Evolutionary conservation across 2,329 filamentous ascomycete genomes (phyloP).

Genomic region (Beauveria sp.): DNA sequence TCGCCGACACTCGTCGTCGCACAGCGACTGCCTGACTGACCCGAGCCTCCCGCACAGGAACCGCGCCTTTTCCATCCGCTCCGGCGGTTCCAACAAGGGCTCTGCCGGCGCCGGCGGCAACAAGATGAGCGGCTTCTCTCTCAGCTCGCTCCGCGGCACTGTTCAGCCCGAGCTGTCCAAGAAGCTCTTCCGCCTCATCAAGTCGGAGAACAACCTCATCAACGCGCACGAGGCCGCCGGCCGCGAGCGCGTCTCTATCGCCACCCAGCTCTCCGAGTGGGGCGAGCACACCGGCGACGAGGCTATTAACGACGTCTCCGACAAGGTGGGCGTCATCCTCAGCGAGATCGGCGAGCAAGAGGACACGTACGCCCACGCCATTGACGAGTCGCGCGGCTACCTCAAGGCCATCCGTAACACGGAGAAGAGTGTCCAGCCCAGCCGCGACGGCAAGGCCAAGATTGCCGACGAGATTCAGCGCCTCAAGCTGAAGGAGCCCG

Average conservation of each 20-base stretch:
- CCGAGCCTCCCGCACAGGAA: constrained; percentile 44
- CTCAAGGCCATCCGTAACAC: constrained; percentile 94
- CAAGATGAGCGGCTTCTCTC: constrained; percentile 58
- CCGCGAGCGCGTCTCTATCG: constrained; percentile 76
- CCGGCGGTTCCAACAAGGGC: constrained; percentile 43
- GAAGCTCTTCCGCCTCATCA: constrained; percentile 86
- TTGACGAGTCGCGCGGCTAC: constrained; percentile 76
- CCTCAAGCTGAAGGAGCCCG: constrained; percentile 86
- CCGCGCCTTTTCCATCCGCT: constrained; percentile 66
- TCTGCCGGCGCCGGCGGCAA: constrained; percentile 32
- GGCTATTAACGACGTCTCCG: constrained; percentile 77
- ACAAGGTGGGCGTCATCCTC: constrained; percentile 90
- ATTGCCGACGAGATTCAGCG: constrained; percentile 87
- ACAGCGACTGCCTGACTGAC: constrained; percentile 21
- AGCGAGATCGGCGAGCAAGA: constrained; percentile 93
- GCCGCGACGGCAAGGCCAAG: constrained; percentile 78
- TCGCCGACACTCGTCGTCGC: constrained; percentile 13
- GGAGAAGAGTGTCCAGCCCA: constrained; percentile 90
- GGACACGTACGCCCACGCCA: constrained; percentile 72
- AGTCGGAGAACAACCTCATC: constrained; percentile 86
- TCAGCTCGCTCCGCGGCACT: constrained; percentile 77
- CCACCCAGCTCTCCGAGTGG: constrained; percentile 91
- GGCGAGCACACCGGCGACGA: constrained; percentile 87
- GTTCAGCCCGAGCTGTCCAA: constrained; percentile 83
- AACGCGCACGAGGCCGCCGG: constrained; percentile 76